phyloP scores from a whole-genome alignment of 148 eudicot genomes.

The Vaccinium vitisidaea region DNA sequence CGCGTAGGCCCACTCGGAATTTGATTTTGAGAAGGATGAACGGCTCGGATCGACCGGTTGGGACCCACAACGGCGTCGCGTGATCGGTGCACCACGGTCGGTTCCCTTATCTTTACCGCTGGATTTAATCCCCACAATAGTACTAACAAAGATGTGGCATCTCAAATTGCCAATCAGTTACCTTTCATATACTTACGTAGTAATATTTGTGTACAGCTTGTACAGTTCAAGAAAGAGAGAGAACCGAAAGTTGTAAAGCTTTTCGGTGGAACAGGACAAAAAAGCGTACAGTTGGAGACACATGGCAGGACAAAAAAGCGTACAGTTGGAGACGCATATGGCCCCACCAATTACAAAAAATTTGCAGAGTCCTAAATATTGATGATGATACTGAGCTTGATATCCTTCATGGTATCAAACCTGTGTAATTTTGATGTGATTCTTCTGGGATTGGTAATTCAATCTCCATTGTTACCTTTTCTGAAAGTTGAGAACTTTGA shows the following conservation, averaged over 20 bases:
- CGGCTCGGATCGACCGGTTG: too few relatives aligned
- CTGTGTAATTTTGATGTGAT: not conserved
- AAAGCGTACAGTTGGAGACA: not conserved
- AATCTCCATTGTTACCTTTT: constrained; percentile 38
- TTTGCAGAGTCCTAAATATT: not conserved
- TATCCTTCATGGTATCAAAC: not conserved
- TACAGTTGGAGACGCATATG: not conserved
- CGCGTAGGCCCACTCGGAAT: too few relatives aligned
- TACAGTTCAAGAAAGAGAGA: not conserved
- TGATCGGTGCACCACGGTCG: too few relatives aligned
- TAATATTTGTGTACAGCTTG: too few relatives aligned
- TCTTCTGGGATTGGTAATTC: not conserved
- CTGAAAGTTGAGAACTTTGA: constrained; percentile 75
- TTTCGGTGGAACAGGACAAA: not conserved
- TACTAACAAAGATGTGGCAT: not conserved
- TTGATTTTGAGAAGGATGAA: too few relatives aligned
- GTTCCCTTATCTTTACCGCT: too few relatives aligned
- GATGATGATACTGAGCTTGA: not conserved
- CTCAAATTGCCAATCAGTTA: not conserved
- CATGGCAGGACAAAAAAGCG: not conserved
- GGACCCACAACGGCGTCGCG: too few relatives aligned
- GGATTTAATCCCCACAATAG: not conserved
- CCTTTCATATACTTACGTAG: too few relatives aligned
- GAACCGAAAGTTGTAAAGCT: not conserved
- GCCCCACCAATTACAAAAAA: not conserved